phyloP scores from a whole-genome alignment of 148 eudicot species.

The Nepenthes gracilis region DNA sequence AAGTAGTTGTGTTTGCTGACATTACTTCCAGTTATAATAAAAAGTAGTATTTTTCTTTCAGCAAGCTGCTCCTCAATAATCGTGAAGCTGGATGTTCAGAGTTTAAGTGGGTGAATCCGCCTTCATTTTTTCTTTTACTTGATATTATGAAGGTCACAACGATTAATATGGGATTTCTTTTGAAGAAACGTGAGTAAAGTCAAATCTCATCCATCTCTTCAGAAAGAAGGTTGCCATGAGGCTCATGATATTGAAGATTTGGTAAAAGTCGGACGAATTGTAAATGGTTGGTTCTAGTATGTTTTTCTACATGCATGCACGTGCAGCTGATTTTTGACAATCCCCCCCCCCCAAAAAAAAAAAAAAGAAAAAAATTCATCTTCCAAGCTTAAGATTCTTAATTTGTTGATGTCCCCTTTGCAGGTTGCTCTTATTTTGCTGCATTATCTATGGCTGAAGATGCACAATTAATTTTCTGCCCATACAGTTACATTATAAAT shows the following conservation, averaged over 20 bases:
- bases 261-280: conserved; percentile 68
- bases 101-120: conserved; percentile 48
- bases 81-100: conserved; percentile 52
- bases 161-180: conserved; percentile 12
- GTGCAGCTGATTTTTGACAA: not conserved
- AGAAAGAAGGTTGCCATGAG: conserved; percentile 80
- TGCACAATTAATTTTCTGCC: conserved; percentile 82
- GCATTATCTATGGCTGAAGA: conserved; percentile 84
- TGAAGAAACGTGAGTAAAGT: conserved; percentile 68
- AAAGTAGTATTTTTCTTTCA: conserved; percentile 19
- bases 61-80: conserved; percentile 65
- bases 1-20: conserved; percentile 1
- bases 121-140: conserved; percentile 4
- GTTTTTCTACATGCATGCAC: not conserved
- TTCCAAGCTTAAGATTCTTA: not conserved
- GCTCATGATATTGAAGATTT: conserved; percentile 97
- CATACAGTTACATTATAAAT: conserved; percentile 79
- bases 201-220: conserved; percentile 68
- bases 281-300: conserved; percentile 39
- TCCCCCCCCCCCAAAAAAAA: no score
- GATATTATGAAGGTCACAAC: not conserved
- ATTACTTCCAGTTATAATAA: conserved; percentile 5
- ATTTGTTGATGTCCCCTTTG: conserved; percentile 9
- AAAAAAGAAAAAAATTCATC: not conserved
- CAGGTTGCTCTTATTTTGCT: conserved; percentile 97